Evolutionary conservation across 1,284 basidiomycete species (phyloP), one percentile per base, ranked within the genome.

Genomic region (Microbotryum saponariae): DNA sequence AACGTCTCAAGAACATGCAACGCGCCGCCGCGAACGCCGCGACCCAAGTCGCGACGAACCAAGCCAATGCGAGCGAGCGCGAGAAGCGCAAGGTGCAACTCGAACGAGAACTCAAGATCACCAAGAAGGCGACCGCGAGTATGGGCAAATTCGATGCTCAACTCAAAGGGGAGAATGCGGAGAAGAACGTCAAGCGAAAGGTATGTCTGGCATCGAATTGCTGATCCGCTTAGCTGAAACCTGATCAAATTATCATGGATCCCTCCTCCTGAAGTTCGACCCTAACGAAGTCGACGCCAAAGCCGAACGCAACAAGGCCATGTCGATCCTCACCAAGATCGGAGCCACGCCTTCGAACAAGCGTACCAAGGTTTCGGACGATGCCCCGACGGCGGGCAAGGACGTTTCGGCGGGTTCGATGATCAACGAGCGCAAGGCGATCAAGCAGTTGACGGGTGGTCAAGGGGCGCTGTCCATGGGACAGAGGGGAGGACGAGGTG

Each of bases 101-200:
- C 21, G 87, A 92, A 47, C 81, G 82, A 58, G 86, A 86, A 6
- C 79, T 97, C 44, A 83, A 88, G 6, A 83, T 86, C 2, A 85
- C 87, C n/a, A 84, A 89, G 60, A 78, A 82, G 46, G 89, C 89
- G 63, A 97, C 94, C 0, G 94, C 91, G 0, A 91, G 88, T 69
- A 85, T 97, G 85, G 94, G 94, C 69, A 77, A 78, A 62, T 79
- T 96, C 72, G 93, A 97, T 76, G 86, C 84, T 70, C 85, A 82
- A 72, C 82, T 97, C 29, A 86, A 92, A 55, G 92, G 92, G 23
- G 94, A 98, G 76, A 88, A 88, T 73, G 91, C 90, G 75, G 75
- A 85, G 62, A 85, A 85, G 62, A 91, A 93, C 7, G 76, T 93
- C 61, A 97, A 97, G 79, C 84, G 93, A 71, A 96, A 97, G 84